Evolutionary conservation across 208 protist species (phyloP), one percentile per base, ranked within the genome.

Genomic region (Trypanosoma brucei): DNA sequence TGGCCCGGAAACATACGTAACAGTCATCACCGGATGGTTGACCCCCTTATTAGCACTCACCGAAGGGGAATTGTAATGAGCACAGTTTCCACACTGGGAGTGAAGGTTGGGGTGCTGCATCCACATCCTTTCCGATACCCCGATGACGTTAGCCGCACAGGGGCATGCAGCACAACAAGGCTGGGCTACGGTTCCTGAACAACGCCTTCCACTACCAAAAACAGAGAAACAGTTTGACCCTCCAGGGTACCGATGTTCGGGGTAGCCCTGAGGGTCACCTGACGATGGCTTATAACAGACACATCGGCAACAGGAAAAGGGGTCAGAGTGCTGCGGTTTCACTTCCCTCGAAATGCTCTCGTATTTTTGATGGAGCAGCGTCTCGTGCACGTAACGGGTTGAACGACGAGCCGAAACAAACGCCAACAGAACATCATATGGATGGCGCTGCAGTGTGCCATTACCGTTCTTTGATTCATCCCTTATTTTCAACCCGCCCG

Each of bases 361-460:
- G 39, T 57, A 69, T 6, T 40, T 40, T 34, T 51, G 33, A 42
- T 62, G 42, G 8, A 62, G n/a, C 1, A 14, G 36, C 14, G 30
- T 33, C 39, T 57, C 40, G 22, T 36, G 34, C 48, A 49, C 55
- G 7, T 62, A 46, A 37, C n/a, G 58, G 14, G 31, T 9, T 2
- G 64, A 69, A 42, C 56, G 64, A 55, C 9, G 45, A 1, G 55
- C 64, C 22, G 55, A 6, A 39, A 61, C 46, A 57, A 69, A 69
- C 1, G 55, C 64, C 31, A 69, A 42, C 8, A 69, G 31, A 31
- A 69, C 31, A 13, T 49, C 55, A 13, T 1, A 44, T 13, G 44
- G 2, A 36, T 61, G 11, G 13, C 2, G 11, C 46, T 31, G 11
- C 34, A 2, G 13, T 8, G 7, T 55, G 8, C 44, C 14, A n/a